A percentile compares a stretch with the other conserved stretches of the same genome.
phyloP scores from a whole-genome alignment of 2,329 filamentous ascomycete genomes.

The Cladosporium sp. region DNA sequence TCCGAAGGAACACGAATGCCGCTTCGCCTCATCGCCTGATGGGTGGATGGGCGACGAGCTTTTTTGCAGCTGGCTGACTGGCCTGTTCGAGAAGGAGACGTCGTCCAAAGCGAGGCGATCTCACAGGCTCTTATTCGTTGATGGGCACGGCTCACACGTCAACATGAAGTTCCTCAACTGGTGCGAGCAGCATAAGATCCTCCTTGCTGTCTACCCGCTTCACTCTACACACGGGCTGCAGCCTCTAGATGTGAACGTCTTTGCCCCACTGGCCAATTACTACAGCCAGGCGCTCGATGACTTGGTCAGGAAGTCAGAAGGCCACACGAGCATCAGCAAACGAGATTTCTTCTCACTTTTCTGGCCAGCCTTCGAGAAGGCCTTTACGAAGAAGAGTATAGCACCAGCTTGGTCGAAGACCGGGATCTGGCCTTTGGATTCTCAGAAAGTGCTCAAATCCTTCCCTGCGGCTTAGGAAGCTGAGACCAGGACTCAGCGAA shows the following conservation, averaged over 20 bases:
- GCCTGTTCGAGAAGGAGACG: slow-evolving; percentile 14
- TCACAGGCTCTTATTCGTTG: slow-evolving; percentile 16
- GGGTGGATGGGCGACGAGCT: slow-evolving; percentile 61
- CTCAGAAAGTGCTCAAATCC: too few species aligned
- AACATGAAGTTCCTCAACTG: slow-evolving; percentile 14
- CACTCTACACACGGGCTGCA: slow-evolving; percentile 9
- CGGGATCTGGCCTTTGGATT: too few species aligned
- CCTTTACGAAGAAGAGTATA: slow-evolving; percentile 14
- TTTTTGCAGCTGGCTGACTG: slow-evolving; percentile 13
- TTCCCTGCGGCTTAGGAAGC: too few species aligned
- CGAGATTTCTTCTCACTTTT: slow-evolving; percentile 2
- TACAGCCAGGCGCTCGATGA: slow-evolving; percentile 15
- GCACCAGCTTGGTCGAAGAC: too few species aligned
- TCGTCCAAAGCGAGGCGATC: slow-evolving; percentile 12
- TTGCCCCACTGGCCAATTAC: slow-evolving; percentile 18
- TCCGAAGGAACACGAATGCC: slow-evolving; percentile 2
- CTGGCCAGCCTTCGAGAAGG: background rate
- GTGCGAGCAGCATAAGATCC: slow-evolving; percentile 12
- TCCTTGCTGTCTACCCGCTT: slow-evolving; percentile 10
- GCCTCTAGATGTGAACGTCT: slow-evolving; percentile 20
- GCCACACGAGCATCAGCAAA: slow-evolving; percentile 14
- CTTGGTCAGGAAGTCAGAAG: slow-evolving; percentile 3
- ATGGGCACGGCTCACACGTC: slow-evolving; percentile 16
- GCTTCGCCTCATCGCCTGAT: slow-evolving; percentile 16
- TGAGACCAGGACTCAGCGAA: too few species aligned